These are phyloP conservation scores for Skeletonema tropicum DNA, from an alignment of 108 stramenopile genomes.

Conservation along the genomic window DNA sequence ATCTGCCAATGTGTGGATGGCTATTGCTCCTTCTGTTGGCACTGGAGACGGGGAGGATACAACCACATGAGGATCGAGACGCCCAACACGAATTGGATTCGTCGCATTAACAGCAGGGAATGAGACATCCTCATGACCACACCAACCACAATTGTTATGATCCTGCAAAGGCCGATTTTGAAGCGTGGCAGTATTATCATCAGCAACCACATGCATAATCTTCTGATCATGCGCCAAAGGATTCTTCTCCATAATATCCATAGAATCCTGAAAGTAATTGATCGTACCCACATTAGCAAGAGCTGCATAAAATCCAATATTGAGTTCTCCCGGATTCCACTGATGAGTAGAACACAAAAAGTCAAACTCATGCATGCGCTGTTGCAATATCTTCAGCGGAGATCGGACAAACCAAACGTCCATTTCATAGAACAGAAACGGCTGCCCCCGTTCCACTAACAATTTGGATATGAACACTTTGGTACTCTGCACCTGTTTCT, in stretches of 20 bases:
- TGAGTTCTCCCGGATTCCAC: conserved; percentile 29
- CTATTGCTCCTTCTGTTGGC: conserved; percentile 24
- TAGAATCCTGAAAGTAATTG: conserved; percentile 38
- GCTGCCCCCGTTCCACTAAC: conserved; percentile 18
- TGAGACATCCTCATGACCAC: neutral
- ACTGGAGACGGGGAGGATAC: conserved; percentile 3
- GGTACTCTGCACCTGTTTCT: conserved; percentile 31
- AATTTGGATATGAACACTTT: conserved; percentile 40
- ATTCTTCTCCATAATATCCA: conserved; percentile 1
- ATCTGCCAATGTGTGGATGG: conserved; percentile 41
- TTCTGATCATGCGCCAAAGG: conserved; percentile 52
- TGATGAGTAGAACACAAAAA: conserved; percentile 40
- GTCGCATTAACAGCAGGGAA: neutral
- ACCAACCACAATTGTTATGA: conserved; percentile 2
- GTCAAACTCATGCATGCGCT: conserved; percentile 25
- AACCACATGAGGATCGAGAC: neutral
- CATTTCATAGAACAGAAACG: conserved; percentile 54
- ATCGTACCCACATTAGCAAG: conserved; percentile 30
- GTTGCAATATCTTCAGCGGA: conserved; percentile 9
- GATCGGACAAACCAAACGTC: conserved; percentile 56
- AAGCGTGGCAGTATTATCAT: conserved; percentile 10
- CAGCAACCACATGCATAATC: conserved; percentile 17
- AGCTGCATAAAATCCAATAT: conserved; percentile 51
- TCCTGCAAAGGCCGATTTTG: neutral
- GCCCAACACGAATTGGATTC: conserved; percentile 2